These are phyloP conservation scores for Pseudocercospora fuligena DNA, from an alignment of 2,329 filamentous ascomycete species.

Conservation along the genomic window DNA sequence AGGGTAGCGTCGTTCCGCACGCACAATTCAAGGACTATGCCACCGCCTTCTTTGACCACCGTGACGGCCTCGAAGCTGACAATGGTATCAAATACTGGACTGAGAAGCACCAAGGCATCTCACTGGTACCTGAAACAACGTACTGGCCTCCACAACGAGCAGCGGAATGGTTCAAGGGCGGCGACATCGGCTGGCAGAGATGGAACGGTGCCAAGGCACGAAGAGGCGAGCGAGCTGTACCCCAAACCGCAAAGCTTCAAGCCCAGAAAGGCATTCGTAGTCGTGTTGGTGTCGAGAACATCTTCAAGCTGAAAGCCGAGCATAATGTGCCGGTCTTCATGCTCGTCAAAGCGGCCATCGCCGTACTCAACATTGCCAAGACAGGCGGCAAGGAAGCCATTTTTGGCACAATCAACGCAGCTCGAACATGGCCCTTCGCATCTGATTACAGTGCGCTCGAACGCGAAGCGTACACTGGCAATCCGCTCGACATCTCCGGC, in stretches of 20 bases:
- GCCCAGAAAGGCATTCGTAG: conserved; percentile 38
- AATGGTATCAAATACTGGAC: conserved; percentile 39
- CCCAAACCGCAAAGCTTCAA: conserved; percentile 31
- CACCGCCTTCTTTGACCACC: conserved; percentile 39
- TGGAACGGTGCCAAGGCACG: conserved; percentile 36
- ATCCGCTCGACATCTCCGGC: conserved; percentile 42
- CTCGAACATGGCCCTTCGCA: conserved; percentile 41
- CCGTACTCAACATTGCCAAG: conserved; percentile 37
- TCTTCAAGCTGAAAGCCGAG: conserved; percentile 38
- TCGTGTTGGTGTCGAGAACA: conserved; percentile 36
- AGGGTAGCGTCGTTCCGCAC: conserved; percentile 35
- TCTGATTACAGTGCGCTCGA: conserved; percentile 37
- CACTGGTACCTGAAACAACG: conserved; percentile 32
- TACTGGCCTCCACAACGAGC: conserved; percentile 39
- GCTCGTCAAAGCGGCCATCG: conserved; percentile 42
- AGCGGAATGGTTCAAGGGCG: conserved; percentile 41
- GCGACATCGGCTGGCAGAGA: conserved; percentile 37
- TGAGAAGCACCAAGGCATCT: conserved; percentile 37
- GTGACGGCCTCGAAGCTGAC: conserved; percentile 36
- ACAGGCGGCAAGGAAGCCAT: conserved; percentile 40
- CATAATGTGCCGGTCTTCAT: conserved; percentile 41
- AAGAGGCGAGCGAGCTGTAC: conserved; percentile 32
- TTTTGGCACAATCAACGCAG: conserved; percentile 42
- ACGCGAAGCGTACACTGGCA: conserved; percentile 36
- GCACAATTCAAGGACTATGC: conserved; percentile 40